phyloP scores from a whole-genome alignment of 306 rosid species.

The Rosa chinensis region DNA sequence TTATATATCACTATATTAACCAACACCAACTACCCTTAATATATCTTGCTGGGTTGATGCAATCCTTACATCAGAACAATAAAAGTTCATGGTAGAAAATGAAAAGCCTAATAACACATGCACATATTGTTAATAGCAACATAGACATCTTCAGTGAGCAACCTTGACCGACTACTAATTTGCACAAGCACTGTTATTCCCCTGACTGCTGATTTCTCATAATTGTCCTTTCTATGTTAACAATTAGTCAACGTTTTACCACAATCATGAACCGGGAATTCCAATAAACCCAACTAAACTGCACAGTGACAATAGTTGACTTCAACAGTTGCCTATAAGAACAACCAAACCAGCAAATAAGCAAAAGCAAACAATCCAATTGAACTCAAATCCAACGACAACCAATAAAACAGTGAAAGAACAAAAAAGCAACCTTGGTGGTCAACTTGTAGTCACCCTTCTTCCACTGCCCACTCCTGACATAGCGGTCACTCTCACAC shows the following conservation, averaged over 20 bases:
- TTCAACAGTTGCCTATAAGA: background rate
- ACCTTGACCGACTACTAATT: background rate
- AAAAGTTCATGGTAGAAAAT: background rate
- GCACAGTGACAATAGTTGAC: background rate
- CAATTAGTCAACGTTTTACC: background rate
- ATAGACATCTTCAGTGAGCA: background rate
- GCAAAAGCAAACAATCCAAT: background rate
- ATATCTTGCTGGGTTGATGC: background rate
- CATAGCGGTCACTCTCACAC: slow-evolving; percentile 59
- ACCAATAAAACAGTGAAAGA: background rate
- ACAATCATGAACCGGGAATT: background rate
- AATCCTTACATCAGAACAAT: background rate
- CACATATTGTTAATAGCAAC: background rate
- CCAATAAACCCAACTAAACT: background rate
- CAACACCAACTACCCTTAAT: background rate
- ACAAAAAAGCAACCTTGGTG: slow-evolving; percentile 48
- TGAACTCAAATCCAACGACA: background rate
- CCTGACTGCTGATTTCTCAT: too few species aligned
- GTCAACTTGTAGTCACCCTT: slow-evolving; percentile 58
- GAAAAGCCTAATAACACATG: background rate
- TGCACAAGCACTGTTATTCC: background rate
- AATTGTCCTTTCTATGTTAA: background rate
- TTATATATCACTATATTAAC: background rate
- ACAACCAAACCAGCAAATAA: background rate
- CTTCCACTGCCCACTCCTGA: slow-evolving; percentile 72